Evolutionary conservation across 805 yeast genomes (phyloP), one percentile per base, ranked within the genome.

Genomic region (Yamadazyma endophytica): DNA sequence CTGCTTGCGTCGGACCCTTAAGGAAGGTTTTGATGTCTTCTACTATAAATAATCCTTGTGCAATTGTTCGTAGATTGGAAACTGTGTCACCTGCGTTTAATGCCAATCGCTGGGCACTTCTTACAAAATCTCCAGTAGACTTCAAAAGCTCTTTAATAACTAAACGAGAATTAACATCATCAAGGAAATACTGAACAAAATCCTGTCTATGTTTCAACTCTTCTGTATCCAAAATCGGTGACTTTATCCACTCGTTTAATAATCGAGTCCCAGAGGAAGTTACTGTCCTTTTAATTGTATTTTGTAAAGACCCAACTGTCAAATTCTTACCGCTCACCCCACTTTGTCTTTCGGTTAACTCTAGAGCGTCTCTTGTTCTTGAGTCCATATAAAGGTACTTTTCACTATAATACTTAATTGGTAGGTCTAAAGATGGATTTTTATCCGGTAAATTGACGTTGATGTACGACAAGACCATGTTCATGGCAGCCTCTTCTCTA

Each of bases 241-340:
- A 77, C 16, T 84, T 68, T 4, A 90, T 58, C 96, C 97, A 87
- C 31, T 79, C 78, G 6, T 80, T 73, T 9, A 92, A 58, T n/a
- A 83, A 49, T 24, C 97, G 62, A 0, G 95, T 63, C 0, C 97
- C 97, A 0, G 92, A 78, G 1, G 80, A 68, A 0, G 97, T 87
- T 3, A 73, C 75, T 0, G 97, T 90, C 31, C 82, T 61, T 36
- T 76, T 73, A 3, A 92, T 71, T 0, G 82, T 70, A n/a, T 76
- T 73, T 4, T 85, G 61, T 14, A 90, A 54, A 0, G 95, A 79
- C 0, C 95, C 95, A 6, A 68, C 69, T n/a, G 56, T 61, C 11
- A 75, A 68, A 9, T 71, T 69, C 7, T 74, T 72, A 2, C 69
- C 70, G 27, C 40, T 37, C 5, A 33, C 18, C 14, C 50, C 52